A percentile compares a stretch with the other conserved stretches of the same genome.
These are phyloP conservation scores for Oryza longistaminata DNA, from an alignment of 176 grass and related monocot genomes.

Conservation along the genomic window DNA sequence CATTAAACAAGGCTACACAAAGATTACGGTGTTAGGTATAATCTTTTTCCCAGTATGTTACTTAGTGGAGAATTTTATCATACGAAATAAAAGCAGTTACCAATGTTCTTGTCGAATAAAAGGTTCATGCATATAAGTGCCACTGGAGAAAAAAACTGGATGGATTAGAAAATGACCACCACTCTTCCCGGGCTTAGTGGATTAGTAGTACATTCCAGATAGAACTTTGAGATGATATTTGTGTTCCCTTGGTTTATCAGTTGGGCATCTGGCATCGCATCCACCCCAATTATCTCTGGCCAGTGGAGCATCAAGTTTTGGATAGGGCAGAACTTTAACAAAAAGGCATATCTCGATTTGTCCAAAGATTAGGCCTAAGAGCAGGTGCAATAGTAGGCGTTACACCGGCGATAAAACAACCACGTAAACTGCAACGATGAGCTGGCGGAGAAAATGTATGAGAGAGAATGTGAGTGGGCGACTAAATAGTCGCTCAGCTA, in stretches of 20 bases:
- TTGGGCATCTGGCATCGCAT: slow-evolving; percentile 12
- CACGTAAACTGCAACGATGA: no score
- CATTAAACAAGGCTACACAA: background rate
- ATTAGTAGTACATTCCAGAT: slow-evolving; percentile 14
- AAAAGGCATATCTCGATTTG: slow-evolving; percentile 19
- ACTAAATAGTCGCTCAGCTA: no score
- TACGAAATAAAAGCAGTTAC: background rate
- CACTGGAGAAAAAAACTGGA: background rate
- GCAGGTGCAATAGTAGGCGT: no score
- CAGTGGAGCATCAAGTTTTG: slow-evolving; percentile 17
- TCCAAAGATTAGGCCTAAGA: slow-evolving; percentile 1
- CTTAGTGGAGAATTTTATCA: background rate
- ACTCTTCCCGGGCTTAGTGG: slow-evolving; percentile 6
- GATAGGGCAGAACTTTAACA: slow-evolving; percentile 31
- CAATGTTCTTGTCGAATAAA: slow-evolving; percentile 1
- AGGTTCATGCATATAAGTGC: background rate
- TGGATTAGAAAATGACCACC: slow-evolving; percentile 24
- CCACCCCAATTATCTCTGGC: background rate
- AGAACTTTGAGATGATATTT: background rate
- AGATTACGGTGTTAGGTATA: background rate
- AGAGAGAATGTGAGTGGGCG: no score
- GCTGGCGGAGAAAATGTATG: no score
- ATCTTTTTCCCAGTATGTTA: background rate
- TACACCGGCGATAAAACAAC: no score
- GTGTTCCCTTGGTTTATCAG: background rate